Conservation (phyloP, 768 basidiomycete genomes). For the Lepiota venenata region DNA sequence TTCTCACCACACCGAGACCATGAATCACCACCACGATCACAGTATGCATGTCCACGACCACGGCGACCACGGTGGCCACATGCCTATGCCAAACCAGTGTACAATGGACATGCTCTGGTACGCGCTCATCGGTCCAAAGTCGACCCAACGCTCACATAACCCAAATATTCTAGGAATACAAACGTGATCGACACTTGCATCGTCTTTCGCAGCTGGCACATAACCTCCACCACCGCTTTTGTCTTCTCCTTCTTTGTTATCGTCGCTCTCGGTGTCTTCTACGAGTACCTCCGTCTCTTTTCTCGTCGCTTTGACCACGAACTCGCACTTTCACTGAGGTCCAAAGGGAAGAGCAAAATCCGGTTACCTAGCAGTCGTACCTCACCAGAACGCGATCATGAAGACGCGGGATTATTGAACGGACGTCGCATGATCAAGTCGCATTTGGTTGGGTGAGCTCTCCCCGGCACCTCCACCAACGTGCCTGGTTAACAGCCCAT, state of each 20-base stretch:
- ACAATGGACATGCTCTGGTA: slow-evolving; percentile 84
- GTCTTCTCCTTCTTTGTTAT: slow-evolving; percentile 63
- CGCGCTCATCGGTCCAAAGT: slow-evolving; percentile 8
- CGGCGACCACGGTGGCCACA: slow-evolving; percentile 38
- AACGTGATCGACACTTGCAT: slow-evolving; percentile 78
- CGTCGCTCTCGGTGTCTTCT: slow-evolving; percentile 65
- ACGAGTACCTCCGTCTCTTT: slow-evolving; percentile 73
- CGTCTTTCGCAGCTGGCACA: slow-evolving; percentile 79
- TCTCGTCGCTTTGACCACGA: slow-evolving; percentile 55
- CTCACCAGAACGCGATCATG: slow-evolving; percentile 35
- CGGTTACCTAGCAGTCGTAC: slow-evolving; percentile 30
- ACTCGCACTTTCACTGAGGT: slow-evolving; percentile 47
- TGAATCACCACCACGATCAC: slow-evolving; percentile 8
- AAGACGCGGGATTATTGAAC: slow-evolving; percentile 53
- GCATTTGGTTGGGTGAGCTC: slow-evolving; percentile 39
- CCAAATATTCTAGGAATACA: slow-evolving; percentile 52
- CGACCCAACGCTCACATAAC: not conserved
- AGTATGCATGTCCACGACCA: slow-evolving; percentile 24
- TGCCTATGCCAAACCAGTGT: slow-evolving; percentile 50
- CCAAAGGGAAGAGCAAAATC: slow-evolving; percentile 37
- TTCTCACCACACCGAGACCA: not conserved
- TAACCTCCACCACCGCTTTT: slow-evolving; percentile 53
- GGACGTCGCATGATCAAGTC: slow-evolving; percentile 37
- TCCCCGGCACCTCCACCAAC: not conserved
- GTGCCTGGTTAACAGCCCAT: not conserved